These are phyloP conservation scores for Chaetomiaceae sp. DNA, from an alignment of 2,329 filamentous ascomycete species.

Conservation along the genomic window DNA sequence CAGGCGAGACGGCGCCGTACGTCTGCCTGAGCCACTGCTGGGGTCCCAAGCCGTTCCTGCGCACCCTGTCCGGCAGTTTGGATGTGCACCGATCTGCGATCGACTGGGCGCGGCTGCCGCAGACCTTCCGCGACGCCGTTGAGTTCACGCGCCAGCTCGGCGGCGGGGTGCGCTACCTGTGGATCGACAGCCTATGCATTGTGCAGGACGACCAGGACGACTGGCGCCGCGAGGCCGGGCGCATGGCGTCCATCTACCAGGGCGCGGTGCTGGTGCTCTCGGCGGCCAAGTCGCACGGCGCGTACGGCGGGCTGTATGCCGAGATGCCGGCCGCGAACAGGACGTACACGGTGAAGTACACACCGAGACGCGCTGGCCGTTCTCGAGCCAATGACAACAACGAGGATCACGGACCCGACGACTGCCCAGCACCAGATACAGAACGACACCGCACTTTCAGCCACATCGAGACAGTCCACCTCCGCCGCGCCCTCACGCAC, in stretches of 20 bases:
- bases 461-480: conserved; percentile 1
- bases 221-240: conserved; percentile 4
- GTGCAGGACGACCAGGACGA: conserved; percentile 7
- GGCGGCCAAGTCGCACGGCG: conserved; percentile 12
- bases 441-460: too few species aligned
- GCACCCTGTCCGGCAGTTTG: conserved; percentile 11
- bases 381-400: background rate
- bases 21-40: conserved; percentile 21
- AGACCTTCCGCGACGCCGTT: conserved; percentile 12
- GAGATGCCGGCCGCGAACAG: background rate
- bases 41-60: conserved; percentile 15
- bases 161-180: conserved; percentile 6
- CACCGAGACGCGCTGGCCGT: background rate
- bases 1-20: conserved; percentile 7
- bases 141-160: conserved; percentile 1
- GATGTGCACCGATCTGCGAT: conserved; percentile 12
- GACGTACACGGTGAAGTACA: background rate
- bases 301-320: conserved; percentile 11
- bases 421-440: too few species aligned
- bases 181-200: conserved; percentile 12
- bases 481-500: conserved; percentile 12
- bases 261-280: background rate
- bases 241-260: conserved; percentile 6
- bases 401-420: background rate
- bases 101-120: conserved; percentile 7